These are phyloP conservation scores for Capsicum baccatum DNA, from an alignment of 257 asterid species.

Conservation along the genomic window DNA sequence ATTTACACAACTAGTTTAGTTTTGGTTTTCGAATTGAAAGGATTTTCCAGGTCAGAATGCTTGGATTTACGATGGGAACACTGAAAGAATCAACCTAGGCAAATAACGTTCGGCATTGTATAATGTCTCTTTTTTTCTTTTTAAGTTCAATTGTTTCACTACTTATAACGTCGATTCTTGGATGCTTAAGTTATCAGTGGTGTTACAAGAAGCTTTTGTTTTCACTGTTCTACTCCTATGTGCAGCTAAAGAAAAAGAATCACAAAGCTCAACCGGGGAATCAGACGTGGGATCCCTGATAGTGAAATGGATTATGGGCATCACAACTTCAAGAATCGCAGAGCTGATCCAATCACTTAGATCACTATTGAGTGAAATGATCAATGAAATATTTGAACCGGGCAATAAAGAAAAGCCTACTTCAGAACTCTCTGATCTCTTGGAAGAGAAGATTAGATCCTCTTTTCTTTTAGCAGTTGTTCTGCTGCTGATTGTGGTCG, in stretches of 20 bases:
- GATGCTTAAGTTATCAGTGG: neutral
- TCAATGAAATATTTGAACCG: constrained; percentile 46
- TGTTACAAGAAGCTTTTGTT: neutral
- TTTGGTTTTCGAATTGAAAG: neutral
- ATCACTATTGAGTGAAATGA: constrained; percentile 44
- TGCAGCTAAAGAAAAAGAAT: constrained; percentile 45
- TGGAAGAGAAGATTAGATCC: constrained; percentile 62
- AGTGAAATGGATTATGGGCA: constrained; percentile 48
- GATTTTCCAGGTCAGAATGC: neutral
- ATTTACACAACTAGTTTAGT: neutral
- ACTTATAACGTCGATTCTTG: neutral
- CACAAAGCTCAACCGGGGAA: constrained; percentile 29
- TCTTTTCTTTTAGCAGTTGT: constrained; percentile 57
- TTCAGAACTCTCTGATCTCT: constrained; percentile 48
- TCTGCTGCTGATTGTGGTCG: constrained; percentile 54
- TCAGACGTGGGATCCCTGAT: constrained; percentile 39
- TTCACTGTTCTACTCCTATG: constrained; percentile 12
- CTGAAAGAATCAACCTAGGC: neutral
- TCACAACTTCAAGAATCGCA: constrained; percentile 48
- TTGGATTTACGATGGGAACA: neutral
- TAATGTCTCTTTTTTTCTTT: neutral
- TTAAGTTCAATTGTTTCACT: neutral
- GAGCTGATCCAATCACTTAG: constrained; percentile 49
- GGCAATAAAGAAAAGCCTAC: constrained; percentile 46
- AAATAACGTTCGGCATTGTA: neutral